phyloP scores from a whole-genome alignment of 2,329 filamentous ascomycete species.

The Penicillium sp. region DNA sequence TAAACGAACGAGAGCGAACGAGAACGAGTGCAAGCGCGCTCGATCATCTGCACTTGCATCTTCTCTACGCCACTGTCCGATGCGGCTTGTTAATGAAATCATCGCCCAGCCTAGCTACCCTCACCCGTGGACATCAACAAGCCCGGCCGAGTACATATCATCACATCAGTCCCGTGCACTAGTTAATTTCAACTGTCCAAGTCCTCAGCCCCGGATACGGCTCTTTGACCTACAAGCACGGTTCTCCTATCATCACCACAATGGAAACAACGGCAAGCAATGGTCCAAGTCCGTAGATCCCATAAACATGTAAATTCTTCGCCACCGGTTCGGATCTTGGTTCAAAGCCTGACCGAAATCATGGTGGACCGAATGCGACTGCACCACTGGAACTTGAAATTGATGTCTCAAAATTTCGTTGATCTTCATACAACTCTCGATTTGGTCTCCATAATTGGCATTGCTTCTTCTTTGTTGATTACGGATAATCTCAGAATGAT shows the following conservation, averaged over 20 bases:
- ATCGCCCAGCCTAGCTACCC: not conserved
- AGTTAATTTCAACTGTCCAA: not conserved
- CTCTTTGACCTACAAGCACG: not conserved
- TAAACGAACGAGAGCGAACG: not conserved
- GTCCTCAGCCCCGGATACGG: not conserved
- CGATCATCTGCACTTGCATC: not conserved
- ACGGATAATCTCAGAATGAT: not conserved
- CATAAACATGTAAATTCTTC: not conserved
- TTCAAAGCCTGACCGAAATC: not conserved
- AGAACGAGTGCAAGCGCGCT: slow-evolving; percentile 24
- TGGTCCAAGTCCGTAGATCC: not conserved
- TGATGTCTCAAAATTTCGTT: not conserved
- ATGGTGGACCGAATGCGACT: too few relatives aligned
- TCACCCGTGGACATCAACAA: not conserved
- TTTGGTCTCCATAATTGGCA: not conserved
- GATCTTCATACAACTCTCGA: not conserved
- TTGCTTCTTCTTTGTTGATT: not conserved
- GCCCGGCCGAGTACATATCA: not conserved
- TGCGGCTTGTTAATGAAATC: not conserved
- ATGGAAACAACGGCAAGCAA: not conserved
- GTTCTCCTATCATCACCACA: not conserved
- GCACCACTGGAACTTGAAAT: not conserved
- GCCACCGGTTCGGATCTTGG: not conserved
- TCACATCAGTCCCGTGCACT: not conserved
- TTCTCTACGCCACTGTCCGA: not conserved